Percentiles rank a stretch among this genome's conserved stretches.
phyloP scores from a whole-genome alignment of 305 asterid genomes.

The Galium porrigens region DNA sequence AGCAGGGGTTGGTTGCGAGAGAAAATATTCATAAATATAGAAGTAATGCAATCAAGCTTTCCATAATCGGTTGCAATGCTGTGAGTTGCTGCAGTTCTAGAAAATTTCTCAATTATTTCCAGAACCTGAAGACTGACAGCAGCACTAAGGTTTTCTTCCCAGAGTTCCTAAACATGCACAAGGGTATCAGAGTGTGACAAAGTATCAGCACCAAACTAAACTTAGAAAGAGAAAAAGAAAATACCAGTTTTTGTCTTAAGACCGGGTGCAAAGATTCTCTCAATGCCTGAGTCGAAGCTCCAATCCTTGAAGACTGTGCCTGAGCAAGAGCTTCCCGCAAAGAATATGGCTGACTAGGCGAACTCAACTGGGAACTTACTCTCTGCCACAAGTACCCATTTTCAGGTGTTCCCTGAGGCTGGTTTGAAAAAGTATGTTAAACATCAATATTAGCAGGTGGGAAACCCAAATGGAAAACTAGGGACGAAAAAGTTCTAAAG shows the following conservation, averaged over 20 bases:
- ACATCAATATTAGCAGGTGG: conserved; percentile 16
- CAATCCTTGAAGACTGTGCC: conserved; percentile 94
- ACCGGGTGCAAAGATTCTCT: conserved; percentile 94
- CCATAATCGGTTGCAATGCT: conserved; percentile 93
- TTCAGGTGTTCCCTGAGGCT: conserved; percentile 97
- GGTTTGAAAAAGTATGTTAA: conserved; percentile 26
- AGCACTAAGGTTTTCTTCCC: conserved; percentile 97
- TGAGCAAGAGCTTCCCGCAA: conserved; percentile 96
- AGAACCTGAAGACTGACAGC: conserved; percentile 87
- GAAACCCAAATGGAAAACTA: conserved; percentile 7
- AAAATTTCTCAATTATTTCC: conserved; percentile 72
- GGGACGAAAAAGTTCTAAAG: neutral
- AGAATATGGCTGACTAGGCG: conserved; percentile 97
- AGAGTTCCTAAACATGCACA: conserved; percentile 57
- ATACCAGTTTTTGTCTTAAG: conserved; percentile 91
- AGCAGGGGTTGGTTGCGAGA: conserved; percentile 78
- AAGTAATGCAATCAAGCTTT: conserved; percentile 88
- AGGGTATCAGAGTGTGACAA: conserved; percentile 11
- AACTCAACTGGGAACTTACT: conserved; percentile 88
- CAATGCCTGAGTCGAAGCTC: conserved; percentile 82
- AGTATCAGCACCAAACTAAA: conserved; percentile 28
- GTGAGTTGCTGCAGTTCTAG: conserved; percentile 62
- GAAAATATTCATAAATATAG: conserved; percentile 67
- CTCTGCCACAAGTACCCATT: conserved; percentile 97
- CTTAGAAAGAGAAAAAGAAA: conserved; percentile 15